Base-by-base conservation (phyloP, 352 stramenopile genomes). In the Phytophthora crassamura region DNA sequence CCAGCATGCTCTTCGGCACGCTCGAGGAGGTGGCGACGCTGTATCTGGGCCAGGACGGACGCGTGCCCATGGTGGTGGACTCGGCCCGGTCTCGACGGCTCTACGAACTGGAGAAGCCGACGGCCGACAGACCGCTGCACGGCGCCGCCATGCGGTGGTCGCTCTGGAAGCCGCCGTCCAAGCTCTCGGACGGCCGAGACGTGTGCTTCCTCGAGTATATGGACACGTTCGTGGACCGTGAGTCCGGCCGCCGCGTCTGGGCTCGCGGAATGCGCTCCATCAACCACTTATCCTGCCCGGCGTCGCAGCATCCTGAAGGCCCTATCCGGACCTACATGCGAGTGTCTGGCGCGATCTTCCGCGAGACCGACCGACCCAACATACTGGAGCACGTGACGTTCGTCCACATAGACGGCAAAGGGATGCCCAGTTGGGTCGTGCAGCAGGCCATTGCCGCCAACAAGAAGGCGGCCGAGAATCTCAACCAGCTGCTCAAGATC, bases 401-500 rank as follows among this genome's bases (percentile, higher is more conserved):
- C 28, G 61, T 88, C 22, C 78, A 91, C 43, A 50, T 84, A 9
- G 80, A 91, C 59, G 68, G 75, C 9, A 69, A 72, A 22, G 74
- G 74, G 14, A 59, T 76, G 15, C 71, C 78, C 6, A 72, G 69
- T 11, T 90, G 82, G 76, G 69, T 84, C 25, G 69, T 75, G 15
- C 77, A 85, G 30, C 67, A 84, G 38, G 74, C 74, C 25, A 69
- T 87, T 39, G 74, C 67, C 7, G 57, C 62, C 9, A 68, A 73
- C 52, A 88, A 89, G 59, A 81, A 78, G 47, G 72, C 81, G 8
- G 72, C 75, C 14, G 58, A 75, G 42, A 69, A 64, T 53, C 70
- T 91, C 48, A 89, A 86, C 42, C 82, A 91, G 54, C 62, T 86
- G 50, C 78, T 91, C 59, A 88, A 86, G 65, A 64, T 91, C 36